Conservation (phyloP, 768 basidiomycete species). For the Floccularia luteovirens region DNA sequence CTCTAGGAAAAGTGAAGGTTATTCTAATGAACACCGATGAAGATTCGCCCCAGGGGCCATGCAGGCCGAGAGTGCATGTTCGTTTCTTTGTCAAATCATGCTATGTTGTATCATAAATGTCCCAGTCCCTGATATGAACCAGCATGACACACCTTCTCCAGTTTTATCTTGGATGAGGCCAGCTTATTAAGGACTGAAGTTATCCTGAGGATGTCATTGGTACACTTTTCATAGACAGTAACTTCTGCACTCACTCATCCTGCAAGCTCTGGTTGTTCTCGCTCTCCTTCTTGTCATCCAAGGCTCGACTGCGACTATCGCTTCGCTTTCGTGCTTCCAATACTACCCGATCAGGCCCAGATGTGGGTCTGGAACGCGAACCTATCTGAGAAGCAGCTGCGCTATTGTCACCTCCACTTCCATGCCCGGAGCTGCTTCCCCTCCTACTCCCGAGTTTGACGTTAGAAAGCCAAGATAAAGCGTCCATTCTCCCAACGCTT, state of each 20-base stretch:
- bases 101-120: conserved; percentile 24
- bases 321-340: conserved; percentile 30
- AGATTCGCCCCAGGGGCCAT: conserved; percentile 88
- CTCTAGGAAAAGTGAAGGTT: conserved; percentile 81
- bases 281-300: conserved; percentile 24
- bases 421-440: conserved; percentile 49
- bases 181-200: conserved; percentile 66
- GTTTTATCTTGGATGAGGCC: conserved; percentile 61
- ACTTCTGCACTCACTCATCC: conserved; percentile 51
- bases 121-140: too few species aligned
- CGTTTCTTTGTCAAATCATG: conserved; percentile 66
- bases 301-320: conserved; percentile 30
- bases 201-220: conserved; percentile 36
- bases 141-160: conserved; percentile 61
- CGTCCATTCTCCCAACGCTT: conserved; percentile 47
- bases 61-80: conserved; percentile 78
- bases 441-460: conserved; percentile 56
- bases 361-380: conserved; percentile 31
- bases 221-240: background rate
- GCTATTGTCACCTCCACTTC: conserved; percentile 40
- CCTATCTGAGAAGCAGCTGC: conserved; percentile 38
- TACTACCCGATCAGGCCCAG: conserved; percentile 6
- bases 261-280: conserved; percentile 46
- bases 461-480: conserved; percentile 65
- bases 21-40: conserved; percentile 82